Conservation (phyloP, 352 stramenopile species). For the Pythium myriotylum region DNA sequence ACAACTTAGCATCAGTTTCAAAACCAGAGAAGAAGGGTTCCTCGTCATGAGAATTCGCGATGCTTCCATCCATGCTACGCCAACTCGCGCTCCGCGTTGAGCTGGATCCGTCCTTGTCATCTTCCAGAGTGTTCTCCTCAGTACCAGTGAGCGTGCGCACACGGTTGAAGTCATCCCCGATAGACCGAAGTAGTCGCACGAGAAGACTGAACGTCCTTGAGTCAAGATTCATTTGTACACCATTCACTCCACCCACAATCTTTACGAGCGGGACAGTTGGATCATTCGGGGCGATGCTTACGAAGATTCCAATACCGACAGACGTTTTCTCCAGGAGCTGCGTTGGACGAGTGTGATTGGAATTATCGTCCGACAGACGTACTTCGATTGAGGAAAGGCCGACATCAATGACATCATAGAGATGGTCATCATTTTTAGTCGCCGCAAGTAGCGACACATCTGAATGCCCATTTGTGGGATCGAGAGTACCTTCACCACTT, state of each 20-base stretch:
- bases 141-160: background rate
- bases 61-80: conserved; percentile 14
- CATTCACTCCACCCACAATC: conserved; percentile 68
- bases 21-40: conserved; percentile 27
- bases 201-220: conserved; percentile 60
- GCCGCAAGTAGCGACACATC: conserved; percentile 8
- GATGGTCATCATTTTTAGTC: conserved; percentile 18
- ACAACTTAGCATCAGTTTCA: conserved; percentile 18
- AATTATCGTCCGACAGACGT: conserved; percentile 37
- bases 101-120: background rate
- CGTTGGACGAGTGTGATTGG: conserved; percentile 14
- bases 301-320: conserved; percentile 68
- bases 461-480: background rate
- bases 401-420: conserved; percentile 85
- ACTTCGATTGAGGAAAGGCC: conserved; percentile 80
- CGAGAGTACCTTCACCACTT: conserved; percentile 20
- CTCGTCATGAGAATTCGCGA: conserved; percentile 16
- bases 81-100: background rate
- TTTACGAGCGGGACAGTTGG: conserved; percentile 80
- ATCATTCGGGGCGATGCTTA: conserved; percentile 79
- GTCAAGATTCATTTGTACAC: conserved; percentile 74
- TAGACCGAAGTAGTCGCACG: conserved; percentile 63
- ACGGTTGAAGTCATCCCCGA: conserved; percentile 65
- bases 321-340: conserved; percentile 81
- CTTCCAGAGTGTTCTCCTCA: background rate